Evolutionary conservation across 805 yeast species (phyloP).

Genomic region (Myxozyma vanderwaltii): DNA sequence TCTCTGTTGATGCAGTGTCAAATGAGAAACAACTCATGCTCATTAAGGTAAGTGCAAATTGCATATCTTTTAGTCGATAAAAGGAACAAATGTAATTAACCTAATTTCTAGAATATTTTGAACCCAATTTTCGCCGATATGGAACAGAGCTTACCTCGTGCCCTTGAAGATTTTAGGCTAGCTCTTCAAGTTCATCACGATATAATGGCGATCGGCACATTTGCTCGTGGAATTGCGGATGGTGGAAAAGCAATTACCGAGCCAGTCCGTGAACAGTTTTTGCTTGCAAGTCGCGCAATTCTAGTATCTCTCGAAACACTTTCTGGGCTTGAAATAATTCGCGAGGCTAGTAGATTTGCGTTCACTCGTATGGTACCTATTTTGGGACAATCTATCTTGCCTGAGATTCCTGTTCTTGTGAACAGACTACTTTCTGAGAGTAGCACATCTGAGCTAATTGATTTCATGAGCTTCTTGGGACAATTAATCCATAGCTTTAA

Average conservation of each 20-base stretch:
- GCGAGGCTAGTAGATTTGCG: conserved; percentile 81
- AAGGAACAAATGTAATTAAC: neutral
- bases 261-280: conserved; percentile 54
- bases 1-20: conserved; percentile 49
- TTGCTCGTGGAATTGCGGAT: conserved; percentile 80
- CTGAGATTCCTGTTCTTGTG: conserved; percentile 68
- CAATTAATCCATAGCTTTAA: conserved; percentile 82
- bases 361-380: conserved; percentile 84
- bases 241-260: conserved; percentile 31
- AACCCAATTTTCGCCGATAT: conserved; percentile 74
- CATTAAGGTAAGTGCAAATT: conserved; percentile 41
- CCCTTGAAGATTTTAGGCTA: conserved; percentile 47
- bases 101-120: conserved; percentile 60
- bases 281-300: conserved; percentile 77
- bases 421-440: conserved; percentile 63
- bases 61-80: conserved; percentile 3
- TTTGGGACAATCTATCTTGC: conserved; percentile 54
- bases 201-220: conserved; percentile 84
- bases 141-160: conserved; percentile 59
- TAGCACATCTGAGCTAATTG: conserved; percentile 61
- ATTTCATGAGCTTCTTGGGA: conserved; percentile 81
- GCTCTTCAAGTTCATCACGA: conserved; percentile 82
- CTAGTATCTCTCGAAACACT: conserved; percentile 79
- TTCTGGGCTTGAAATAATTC: conserved; percentile 62
- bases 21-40: conserved; percentile 45